These are phyloP conservation scores for Globisporangium cederbergense DNA, from an alignment of 352 stramenopile species.

Conservation along the genomic window DNA sequence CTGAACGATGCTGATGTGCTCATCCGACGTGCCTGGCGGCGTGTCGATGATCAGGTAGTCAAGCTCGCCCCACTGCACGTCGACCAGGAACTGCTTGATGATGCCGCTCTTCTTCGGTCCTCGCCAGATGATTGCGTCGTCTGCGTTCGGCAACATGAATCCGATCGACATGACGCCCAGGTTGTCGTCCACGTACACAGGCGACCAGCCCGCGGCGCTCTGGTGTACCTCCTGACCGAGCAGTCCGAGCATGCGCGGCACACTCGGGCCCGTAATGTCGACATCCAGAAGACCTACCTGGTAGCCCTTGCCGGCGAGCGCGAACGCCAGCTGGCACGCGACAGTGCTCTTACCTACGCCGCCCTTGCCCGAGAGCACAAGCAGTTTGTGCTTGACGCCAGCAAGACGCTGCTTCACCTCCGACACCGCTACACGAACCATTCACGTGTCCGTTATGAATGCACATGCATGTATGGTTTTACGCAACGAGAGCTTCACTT, in stretches of 20 bases:
- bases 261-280: conserved; percentile 98
- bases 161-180: conserved; percentile 99
- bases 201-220: conserved; percentile 98
- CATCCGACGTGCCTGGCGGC: conserved; percentile 98
- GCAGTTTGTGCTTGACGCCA: conserved; percentile 94
- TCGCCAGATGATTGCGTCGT: conserved; percentile 99
- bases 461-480: conserved; percentile 27
- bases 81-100: conserved; percentile 99
- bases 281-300: conserved; percentile 98
- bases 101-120: conserved; percentile 99
- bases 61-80: conserved; percentile 99
- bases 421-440: conserved; percentile 37
- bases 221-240: conserved; percentile 95
- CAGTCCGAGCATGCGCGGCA: conserved; percentile 96
- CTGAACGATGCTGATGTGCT: conserved; percentile 99
- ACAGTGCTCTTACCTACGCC: conserved; percentile 99
- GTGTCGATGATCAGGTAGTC: conserved; percentile 99
- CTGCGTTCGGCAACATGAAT: conserved; percentile 97
- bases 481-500: conserved; percentile 12
- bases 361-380: conserved; percentile 99
- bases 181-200: conserved; percentile 98
- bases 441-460: conserved; percentile 16
- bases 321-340: conserved; percentile 97
- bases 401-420: conserved; percentile 87
- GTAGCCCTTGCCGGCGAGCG: conserved; percentile 91